Conservation (phyloP, 495 filamentous ascomycete genomes). For the Collariella sp. region DNA sequence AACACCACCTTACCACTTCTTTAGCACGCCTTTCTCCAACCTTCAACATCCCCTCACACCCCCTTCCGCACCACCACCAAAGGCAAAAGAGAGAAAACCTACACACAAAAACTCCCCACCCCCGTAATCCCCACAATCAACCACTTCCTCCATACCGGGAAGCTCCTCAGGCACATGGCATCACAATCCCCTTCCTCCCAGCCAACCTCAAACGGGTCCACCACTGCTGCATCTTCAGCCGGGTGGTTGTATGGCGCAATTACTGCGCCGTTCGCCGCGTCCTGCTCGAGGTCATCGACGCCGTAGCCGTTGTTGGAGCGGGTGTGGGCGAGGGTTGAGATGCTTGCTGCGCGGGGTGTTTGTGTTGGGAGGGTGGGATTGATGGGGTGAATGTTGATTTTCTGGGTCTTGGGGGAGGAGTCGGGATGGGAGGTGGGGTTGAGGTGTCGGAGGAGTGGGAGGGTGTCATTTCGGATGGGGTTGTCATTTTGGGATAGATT, state of each 20-base stretch:
- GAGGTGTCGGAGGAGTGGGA: no score
- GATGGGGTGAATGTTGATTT: constrained; percentile 17
- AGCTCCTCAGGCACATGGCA: constrained; percentile 61
- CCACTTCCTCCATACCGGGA: constrained; percentile 65
- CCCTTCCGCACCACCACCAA: not conserved
- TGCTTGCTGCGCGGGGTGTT: no score
- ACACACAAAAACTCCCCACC: constrained; percentile 74
- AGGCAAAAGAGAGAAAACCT: constrained; percentile 37
- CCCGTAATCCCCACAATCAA: constrained; percentile 64
- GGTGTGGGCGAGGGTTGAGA: constrained; percentile 24
- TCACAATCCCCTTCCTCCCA: constrained; percentile 68
- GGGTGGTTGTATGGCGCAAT: constrained; percentile 15
- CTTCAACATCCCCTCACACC: no score
- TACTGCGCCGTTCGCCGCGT: constrained; percentile 16
- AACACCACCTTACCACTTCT: no score
- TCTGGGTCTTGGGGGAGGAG: no score
- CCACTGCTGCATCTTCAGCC: not conserved
- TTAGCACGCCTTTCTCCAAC: no score
- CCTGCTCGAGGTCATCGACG: constrained; percentile 39
- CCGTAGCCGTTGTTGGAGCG: constrained; percentile 58
- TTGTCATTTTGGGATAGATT: no score
- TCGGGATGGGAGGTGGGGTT: no score
- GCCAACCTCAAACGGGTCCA: constrained; percentile 52
- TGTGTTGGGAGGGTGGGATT: not conserved
- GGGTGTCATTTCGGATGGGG: no score